Conservation (phyloP, 2,329 filamentous ascomycete genomes). For the Cytospora schulzeri region DNA sequence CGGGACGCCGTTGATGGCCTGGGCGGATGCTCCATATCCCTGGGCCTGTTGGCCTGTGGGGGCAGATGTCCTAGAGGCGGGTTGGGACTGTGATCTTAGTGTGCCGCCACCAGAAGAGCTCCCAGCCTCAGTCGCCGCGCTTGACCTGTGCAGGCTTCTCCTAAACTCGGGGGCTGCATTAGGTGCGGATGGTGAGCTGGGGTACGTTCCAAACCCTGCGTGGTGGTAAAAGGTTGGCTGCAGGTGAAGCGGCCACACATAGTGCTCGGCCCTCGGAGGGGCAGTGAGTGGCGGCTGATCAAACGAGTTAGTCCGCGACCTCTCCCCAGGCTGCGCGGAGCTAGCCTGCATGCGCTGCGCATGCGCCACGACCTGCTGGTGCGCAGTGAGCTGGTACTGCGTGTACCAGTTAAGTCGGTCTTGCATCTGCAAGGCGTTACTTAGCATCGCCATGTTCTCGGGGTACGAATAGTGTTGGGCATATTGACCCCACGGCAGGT, state of each 20-base stretch:
- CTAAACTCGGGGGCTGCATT: constrained; percentile 54
- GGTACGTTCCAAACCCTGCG: constrained; percentile 53
- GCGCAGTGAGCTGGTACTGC: constrained; percentile 48
- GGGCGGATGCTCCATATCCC: constrained; percentile 36
- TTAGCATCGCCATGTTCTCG: constrained; percentile 26
- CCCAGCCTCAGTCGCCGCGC: constrained; percentile 51
- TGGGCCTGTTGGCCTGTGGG: constrained; percentile 37
- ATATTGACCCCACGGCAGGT: constrained; percentile 39
- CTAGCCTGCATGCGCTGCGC: constrained; percentile 46
- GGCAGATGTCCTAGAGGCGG: constrained; percentile 52
- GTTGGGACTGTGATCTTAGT: constrained; percentile 68
- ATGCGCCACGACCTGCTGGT: constrained; percentile 48
- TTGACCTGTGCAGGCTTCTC: constrained; percentile 58
- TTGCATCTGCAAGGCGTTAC: constrained; percentile 43
- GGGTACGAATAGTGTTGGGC: constrained; percentile 26
- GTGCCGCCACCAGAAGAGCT: constrained; percentile 53
- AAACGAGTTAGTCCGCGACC: constrained; percentile 64
- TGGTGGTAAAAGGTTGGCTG: constrained; percentile 42
- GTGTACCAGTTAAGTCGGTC: constrained; percentile 50
- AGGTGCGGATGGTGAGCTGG: constrained; percentile 56
- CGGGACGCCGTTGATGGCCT: constrained; percentile 41
- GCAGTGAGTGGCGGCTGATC: constrained; percentile 63
- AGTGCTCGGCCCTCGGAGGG: constrained; percentile 59
- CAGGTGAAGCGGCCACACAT: constrained; percentile 50
- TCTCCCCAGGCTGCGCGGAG: constrained; percentile 44